These are phyloP conservation scores for Paraphaeosphaeria sporulosa DNA, from an alignment of 2,329 filamentous ascomycete species.

Conservation along the genomic window DNA sequence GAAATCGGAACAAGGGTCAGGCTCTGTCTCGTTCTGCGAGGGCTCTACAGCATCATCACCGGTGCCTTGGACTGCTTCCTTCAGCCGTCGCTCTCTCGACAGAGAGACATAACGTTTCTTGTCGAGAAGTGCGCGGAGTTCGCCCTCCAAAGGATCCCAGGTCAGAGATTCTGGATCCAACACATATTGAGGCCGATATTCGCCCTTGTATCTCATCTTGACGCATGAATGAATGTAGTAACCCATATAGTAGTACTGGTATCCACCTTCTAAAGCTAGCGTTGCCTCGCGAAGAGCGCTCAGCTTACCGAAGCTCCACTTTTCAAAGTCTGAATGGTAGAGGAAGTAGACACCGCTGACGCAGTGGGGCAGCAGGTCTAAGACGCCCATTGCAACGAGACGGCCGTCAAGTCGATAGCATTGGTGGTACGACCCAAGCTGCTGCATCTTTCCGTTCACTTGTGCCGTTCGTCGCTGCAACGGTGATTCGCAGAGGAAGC, in stretches of 20 bases:
- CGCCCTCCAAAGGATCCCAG: slow-evolving; percentile 68
- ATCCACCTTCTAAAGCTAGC: slow-evolving; percentile 72
- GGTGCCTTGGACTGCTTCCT: slow-evolving; percentile 18
- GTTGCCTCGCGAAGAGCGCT: slow-evolving; percentile 77
- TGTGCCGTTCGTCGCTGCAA: slow-evolving; percentile 58
- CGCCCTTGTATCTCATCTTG: slow-evolving; percentile 87
- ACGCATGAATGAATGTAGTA: slow-evolving; percentile 83
- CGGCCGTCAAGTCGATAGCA: slow-evolving; percentile 81
- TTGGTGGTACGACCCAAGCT: slow-evolving; percentile 79
- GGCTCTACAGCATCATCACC: slow-evolving; percentile 7
- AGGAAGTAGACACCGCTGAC: slow-evolving; percentile 86
- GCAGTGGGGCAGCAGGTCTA: slow-evolving; percentile 78
- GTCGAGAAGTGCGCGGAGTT: slow-evolving; percentile 61
- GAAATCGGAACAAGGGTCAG: slow-evolving; percentile 31
- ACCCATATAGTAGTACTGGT: slow-evolving; percentile 82
- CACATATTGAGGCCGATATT: slow-evolving; percentile 77
- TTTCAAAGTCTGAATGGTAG: slow-evolving; percentile 77
- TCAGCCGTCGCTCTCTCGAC: slow-evolving; percentile 42
- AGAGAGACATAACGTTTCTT: slow-evolving; percentile 62
- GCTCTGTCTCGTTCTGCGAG: slow-evolving; percentile 5
- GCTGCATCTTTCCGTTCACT: slow-evolving; percentile 59
- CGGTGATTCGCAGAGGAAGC: slow-evolving; percentile 78
- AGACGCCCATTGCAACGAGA: slow-evolving; percentile 76
- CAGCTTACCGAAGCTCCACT: slow-evolving; percentile 76
- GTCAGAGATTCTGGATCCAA: slow-evolving; percentile 71